Base-by-base conservation (phyloP, 148 eudicot species). In the Amaranthus palmeri region DNA sequence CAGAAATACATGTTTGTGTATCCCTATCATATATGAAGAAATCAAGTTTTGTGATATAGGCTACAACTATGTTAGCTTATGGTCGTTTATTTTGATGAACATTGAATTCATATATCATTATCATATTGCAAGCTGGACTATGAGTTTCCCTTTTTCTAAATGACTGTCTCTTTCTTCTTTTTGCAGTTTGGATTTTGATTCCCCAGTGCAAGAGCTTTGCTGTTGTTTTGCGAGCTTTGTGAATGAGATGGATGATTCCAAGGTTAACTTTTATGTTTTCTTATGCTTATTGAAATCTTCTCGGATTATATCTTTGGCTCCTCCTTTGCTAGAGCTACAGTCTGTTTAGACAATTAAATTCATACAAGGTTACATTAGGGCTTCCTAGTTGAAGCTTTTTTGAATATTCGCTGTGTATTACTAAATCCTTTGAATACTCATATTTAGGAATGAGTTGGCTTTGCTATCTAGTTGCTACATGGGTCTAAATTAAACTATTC, bases 161-260 rank as follows among this genome's bases (percentile, higher is more conserved):
- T 25, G 4, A 48, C 51, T 45, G 15, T 17, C n/a, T 46, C 15
- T 13, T 64, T 55, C 10, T 64, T 55, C 9, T 51, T 44, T 10
- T 59, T 72, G 58, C 77, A 78, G 81, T 63, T 49, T 70, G 52
- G 77, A 78, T 17, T 15, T 41, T 61, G n/a, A 70, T 58, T 58
- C 82, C 56, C 11, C 14, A 3, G n/a, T 18, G 67, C 71, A 57
- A 56, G 78, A 79, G 55, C 71, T 49, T 9, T 74, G 75, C 56
- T 60, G 65, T 67, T 74, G 82, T 66, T 61, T 65, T 57, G 40
- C 70, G 55, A 61, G 62, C 77, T 64, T 11, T 57, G 17, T 54
- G 70, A 72, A 51, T 36, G 72, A 69, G 50, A 42, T 44, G 12
- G 60, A 71, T 41, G 65, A 25, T 69, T 51, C 64, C 44, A 73